Evolutionary conservation across 768 basidiomycete genomes (phyloP).

Genomic region (Cystofilobasidium macerans): DNA sequence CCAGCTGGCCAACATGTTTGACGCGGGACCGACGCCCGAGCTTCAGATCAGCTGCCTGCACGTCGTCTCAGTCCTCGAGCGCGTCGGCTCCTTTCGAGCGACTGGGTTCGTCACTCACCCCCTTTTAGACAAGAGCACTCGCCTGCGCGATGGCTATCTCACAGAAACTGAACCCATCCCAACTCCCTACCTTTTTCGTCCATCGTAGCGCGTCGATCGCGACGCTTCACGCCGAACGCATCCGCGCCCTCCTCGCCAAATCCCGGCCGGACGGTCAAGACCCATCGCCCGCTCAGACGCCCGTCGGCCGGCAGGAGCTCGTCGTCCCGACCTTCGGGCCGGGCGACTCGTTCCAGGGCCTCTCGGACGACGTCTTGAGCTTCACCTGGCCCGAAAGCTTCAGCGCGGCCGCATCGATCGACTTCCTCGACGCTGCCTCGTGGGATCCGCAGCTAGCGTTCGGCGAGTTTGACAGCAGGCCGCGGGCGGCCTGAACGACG

Average conservation of each 20-base stretch:
- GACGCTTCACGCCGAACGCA: neutral
- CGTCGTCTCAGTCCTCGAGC: neutral
- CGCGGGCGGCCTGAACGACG: too few relatives aligned
- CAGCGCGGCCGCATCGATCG: neutral
- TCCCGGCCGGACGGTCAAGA: neutral
- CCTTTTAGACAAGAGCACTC: too few relatives aligned
- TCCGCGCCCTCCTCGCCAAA: neutral
- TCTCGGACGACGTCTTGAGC: neutral
- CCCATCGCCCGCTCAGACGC: neutral
- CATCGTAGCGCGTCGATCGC: neutral
- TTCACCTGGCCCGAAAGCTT: neutral
- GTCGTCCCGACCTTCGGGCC: neutral
- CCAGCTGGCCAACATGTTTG: constrained; percentile 1
- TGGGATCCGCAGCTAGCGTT: neutral
- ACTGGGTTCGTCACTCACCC: neutral
- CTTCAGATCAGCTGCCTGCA: neutral
- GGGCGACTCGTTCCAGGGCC: neutral
- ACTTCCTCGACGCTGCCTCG: neutral
- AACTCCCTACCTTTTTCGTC: neutral
- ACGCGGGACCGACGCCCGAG: neutral
- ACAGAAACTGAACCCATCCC: too few relatives aligned
- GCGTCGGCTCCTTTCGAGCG: neutral
- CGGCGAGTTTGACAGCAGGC: too few relatives aligned
- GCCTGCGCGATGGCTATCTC: neutral
- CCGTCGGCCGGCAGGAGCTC: neutral